Percentiles rank a stretch among this genome's conserved stretches.
Evolutionary conservation across 495 filamentous ascomycete genomes (phyloP).

Genomic region (Acidiella bohemica): DNA sequence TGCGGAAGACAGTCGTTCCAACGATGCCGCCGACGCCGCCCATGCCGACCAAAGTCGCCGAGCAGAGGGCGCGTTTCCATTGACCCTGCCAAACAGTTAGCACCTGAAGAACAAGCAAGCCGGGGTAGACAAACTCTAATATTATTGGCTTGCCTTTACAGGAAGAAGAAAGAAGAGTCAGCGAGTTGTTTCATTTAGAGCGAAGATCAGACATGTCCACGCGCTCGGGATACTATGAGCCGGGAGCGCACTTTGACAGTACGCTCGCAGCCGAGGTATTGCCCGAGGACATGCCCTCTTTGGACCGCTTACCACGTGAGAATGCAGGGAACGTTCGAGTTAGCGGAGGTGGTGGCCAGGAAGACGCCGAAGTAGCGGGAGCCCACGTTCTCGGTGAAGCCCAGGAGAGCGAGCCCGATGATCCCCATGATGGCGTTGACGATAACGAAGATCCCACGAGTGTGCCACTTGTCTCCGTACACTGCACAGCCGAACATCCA

Average conservation of each 20-base stretch:
- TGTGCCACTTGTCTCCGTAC: conserved; percentile 36
- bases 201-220: too few relatives aligned
- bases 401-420: conserved; percentile 39
- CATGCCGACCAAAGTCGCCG: conserved; percentile 41
- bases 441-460: conserved; percentile 44
- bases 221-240: too few relatives aligned
- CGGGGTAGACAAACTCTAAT: too few relatives aligned
- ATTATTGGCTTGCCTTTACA: conserved; percentile 2
- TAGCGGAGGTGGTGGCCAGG: conserved; percentile 44
- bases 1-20: conserved; percentile 43
- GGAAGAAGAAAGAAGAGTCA: too few relatives aligned
- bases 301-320: conserved; percentile 55
- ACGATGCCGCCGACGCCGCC: conserved; percentile 50
- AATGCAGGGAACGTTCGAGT: conserved; percentile 44
- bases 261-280: background rate
- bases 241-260: too few relatives aligned
- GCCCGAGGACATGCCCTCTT: conserved; percentile 50
- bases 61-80: conserved; percentile 50
- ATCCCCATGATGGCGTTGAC: conserved; percentile 38
- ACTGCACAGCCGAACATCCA: conserved; percentile 43
- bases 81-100: too few relatives aligned
- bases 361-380: conserved; percentile 54
- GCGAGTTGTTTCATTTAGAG: too few relatives aligned
- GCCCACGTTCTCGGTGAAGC: conserved; percentile 36
- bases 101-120: too few relatives aligned